phyloP scores from a whole-genome alignment of 495 filamentous ascomycete genomes.

The Zalerion maritima region DNA sequence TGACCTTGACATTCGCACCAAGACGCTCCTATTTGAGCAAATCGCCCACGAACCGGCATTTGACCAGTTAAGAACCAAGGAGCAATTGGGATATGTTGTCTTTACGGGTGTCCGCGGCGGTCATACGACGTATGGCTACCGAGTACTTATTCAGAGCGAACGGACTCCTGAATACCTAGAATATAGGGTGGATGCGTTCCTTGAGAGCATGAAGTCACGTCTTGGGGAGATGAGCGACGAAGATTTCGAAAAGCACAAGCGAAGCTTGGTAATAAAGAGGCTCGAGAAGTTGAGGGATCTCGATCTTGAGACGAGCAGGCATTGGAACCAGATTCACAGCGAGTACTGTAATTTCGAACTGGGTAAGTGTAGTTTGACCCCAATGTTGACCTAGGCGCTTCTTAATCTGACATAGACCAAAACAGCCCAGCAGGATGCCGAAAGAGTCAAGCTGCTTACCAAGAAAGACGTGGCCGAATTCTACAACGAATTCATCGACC shows the following conservation, averaged over 20 bases:
- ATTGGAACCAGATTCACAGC: conserved; percentile 72
- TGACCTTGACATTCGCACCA: conserved; percentile 53
- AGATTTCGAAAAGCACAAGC: conserved; percentile 84
- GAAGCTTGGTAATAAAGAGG: conserved; percentile 74
- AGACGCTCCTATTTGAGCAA: conserved; percentile 74
- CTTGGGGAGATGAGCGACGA: conserved; percentile 65
- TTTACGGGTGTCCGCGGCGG: conserved; percentile 61
- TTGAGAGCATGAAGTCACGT: conserved; percentile 45
- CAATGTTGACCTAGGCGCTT: conserved; percentile 1
- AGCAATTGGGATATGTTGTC: conserved; percentile 95
- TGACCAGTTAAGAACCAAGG: conserved; percentile 87
- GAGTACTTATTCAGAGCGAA: conserved; percentile 92
- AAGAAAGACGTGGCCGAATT: conserved; percentile 71
- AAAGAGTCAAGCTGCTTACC: conserved; percentile 53
- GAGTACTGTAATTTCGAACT: conserved; percentile 84
- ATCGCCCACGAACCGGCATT: conserved; percentile 87
- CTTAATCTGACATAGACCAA: too few species aligned
- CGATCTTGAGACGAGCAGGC: conserved; percentile 62
- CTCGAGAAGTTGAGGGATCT: conserved; percentile 91
- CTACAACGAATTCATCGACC: conserved; percentile 62
- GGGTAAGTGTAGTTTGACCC: conserved; percentile 33
- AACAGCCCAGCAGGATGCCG: conserved; percentile 60
- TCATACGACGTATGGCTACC: conserved; percentile 63
- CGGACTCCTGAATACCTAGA: conserved; percentile 70
- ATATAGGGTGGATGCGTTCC: conserved; percentile 70